Evolutionary conservation across 1,284 basidiomycete genomes (phyloP), one percentile per base, ranked within the genome.

Genomic region (Sanghuangporus baumii): DNA sequence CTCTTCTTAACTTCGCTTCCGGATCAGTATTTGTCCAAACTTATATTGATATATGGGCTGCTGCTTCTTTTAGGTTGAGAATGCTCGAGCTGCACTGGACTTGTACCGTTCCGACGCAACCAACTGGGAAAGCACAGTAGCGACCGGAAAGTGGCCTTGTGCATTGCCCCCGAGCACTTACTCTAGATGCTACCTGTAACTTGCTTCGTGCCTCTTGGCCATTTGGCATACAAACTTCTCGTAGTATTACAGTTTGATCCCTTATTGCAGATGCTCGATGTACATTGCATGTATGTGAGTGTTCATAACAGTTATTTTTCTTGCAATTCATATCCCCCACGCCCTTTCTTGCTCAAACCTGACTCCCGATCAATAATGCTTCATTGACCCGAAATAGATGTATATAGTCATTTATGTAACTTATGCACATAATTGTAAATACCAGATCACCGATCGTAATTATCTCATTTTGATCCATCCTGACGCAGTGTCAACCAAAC

Each of bases 111-210:
- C 88, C 23, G 79, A 82, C 64, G 77, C 81, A 3, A 72, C 75
- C 18, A 81, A 85, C 60, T 91, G 89, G 88, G 89, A 92, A 70
- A 71, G 66, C n/a, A 75, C 81, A 23, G 77, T 92, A 57, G 71
- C 78, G 9, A 77, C 75, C 37, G 82, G 82, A 12, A 82, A 85
- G 64, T 93, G 90, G 90, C 89, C 91, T 1, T 87, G 83, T 65
- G 79, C 79, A 60, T 81, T 93, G 55, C 89, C 91, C 40, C 90
- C 91, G 0, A 85, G 83, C 71, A 84, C 83, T 6, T 92, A 88
- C 73, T 90, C 90, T 56, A 82, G 89, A 67, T 91, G 88, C 73
- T 91, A 91, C 71, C 72, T 83, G 58, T 54, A 18, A 54, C 31
- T 31, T 36, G 23, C 40, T n/a, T n/a, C 3, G n/a, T 46, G 5